Percentiles rank a stretch among this genome's conserved stretches.
These are phyloP conservation scores for Aureobasidium sp. DNA, from an alignment of 2,329 filamentous ascomycete species.

Conservation along the genomic window DNA sequence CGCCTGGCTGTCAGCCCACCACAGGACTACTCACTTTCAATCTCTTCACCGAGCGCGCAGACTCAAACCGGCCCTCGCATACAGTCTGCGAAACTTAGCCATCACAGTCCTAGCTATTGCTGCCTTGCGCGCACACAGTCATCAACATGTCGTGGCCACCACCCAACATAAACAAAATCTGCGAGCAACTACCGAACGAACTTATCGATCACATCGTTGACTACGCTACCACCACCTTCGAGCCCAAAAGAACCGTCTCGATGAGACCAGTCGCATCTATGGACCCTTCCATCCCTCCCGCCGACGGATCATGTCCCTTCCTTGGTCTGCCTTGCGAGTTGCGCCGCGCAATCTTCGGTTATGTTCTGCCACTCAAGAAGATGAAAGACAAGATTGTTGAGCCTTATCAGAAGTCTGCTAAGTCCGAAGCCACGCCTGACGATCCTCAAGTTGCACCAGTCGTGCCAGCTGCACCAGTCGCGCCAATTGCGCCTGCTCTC, in stretches of 20 bases:
- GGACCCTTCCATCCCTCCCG: background rate
- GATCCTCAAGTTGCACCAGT: background rate
- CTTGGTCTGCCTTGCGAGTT: slow-evolving; percentile 14
- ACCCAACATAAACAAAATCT: background rate
- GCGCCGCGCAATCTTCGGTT: slow-evolving; percentile 16
- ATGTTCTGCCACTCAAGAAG: slow-evolving; percentile 11
- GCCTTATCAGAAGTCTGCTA: background rate
- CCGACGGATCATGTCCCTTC: slow-evolving; percentile 8
- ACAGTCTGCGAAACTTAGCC: background rate
- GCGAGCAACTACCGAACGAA: background rate
- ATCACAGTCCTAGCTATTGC: too few relatives aligned
- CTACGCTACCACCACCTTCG: background rate
- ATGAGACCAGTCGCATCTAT: background rate
- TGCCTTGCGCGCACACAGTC: background rate
- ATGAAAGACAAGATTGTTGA: slow-evolving; percentile 4
- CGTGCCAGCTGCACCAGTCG: background rate
- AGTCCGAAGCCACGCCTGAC: background rate
- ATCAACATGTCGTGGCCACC: background rate
- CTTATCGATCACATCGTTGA: background rate
- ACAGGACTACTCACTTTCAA: too few relatives aligned
- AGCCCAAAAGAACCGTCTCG: background rate
- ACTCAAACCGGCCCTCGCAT: background rate
- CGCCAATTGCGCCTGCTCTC: background rate
- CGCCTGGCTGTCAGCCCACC: too few relatives aligned
- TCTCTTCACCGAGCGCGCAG: too few relatives aligned